Percentiles rank a stretch among this genome's conserved stretches.
Conservation (phyloP, 257 asterid genomes). For the Eustoma russellianum region DNA sequence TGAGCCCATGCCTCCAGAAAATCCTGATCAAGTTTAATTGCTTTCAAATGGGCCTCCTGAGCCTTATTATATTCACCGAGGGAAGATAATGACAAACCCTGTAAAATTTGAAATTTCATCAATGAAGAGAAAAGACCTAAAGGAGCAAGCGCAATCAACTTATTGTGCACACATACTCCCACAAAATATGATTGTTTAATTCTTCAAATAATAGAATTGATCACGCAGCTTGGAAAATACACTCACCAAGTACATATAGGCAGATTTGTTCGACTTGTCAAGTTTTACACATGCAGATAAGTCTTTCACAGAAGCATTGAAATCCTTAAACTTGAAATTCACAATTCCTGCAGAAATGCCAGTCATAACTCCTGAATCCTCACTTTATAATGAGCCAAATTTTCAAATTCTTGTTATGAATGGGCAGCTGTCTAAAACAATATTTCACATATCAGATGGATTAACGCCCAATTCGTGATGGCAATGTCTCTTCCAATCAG, state of each 20-base stretch:
- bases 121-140: background rate
- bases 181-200: slow-evolving; percentile 12
- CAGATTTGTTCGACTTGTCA: slow-evolving; percentile 87
- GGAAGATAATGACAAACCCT: slow-evolving; percentile 90
- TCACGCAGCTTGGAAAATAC: slow-evolving; percentile 9
- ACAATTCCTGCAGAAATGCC: slow-evolving; percentile 68
- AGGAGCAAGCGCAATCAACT: no score
- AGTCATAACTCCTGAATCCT: background rate
- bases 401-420: no score
- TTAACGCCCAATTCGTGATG: no score
- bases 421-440: no score
- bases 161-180: no score
- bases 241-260: slow-evolving; percentile 89
- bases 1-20: slow-evolving; percentile 97
- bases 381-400: no score
- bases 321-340: slow-evolving; percentile 91
- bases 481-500: no score
- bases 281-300: slow-evolving; percentile 70
- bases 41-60: slow-evolving; percentile 88
- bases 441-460: no score
- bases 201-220: slow-evolving; percentile 1
- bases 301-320: slow-evolving; percentile 82
- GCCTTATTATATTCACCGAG: slow-evolving; percentile 81
- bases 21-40: slow-evolving; percentile 69
- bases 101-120: slow-evolving; percentile 14